Conservation (phyloP, 805 yeast species). For the Candida boidinii region DNA sequence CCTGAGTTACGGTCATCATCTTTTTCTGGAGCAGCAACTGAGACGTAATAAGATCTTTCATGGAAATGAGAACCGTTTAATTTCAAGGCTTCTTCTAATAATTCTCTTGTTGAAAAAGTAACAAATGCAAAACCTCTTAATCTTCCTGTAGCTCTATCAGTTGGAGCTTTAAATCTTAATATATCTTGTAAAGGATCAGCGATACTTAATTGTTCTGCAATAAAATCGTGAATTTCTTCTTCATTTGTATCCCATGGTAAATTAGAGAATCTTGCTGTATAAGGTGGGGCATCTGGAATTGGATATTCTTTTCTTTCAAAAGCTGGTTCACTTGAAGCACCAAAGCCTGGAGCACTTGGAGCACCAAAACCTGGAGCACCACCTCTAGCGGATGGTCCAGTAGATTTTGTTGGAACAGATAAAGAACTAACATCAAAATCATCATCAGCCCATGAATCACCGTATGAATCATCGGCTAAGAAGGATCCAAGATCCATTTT, state of each 20-base stretch:
- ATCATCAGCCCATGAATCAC: slow-evolving; percentile 80
- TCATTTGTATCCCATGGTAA: slow-evolving; percentile 79
- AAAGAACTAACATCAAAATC: slow-evolving; percentile 51
- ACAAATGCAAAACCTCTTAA: slow-evolving; percentile 52
- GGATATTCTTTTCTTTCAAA: slow-evolving; percentile 65
- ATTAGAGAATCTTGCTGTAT: slow-evolving; percentile 79
- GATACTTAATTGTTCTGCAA: slow-evolving; percentile 43
- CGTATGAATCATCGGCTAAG: slow-evolving; percentile 65
- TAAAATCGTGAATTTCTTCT: slow-evolving; percentile 49
- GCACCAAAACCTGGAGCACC: slow-evolving; percentile 17
- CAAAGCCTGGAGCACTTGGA: slow-evolving; percentile 11
- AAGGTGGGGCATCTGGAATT: slow-evolving; percentile 88
- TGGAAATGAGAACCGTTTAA: slow-evolving; percentile 35
- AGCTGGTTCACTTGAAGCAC: slow-evolving; percentile 5
- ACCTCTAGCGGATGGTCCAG: slow-evolving; percentile 6
- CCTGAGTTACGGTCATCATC: slow-evolving; percentile 27
- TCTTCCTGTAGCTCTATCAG: slow-evolving; percentile 56
- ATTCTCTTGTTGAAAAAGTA: slow-evolving; percentile 36
- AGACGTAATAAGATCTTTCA: slow-evolving; percentile 43
- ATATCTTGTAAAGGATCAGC: slow-evolving; percentile 43
- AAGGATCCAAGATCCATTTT: slow-evolving; percentile 86
- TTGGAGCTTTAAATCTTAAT: slow-evolving; percentile 63
- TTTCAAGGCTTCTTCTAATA: slow-evolving; percentile 42
- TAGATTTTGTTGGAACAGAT: slow-evolving; percentile 4
- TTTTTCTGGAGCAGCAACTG: slow-evolving; percentile 52